Percentiles rank a stretch among this genome's conserved stretches.
Conservation (phyloP, 1,284 basidiomycete species). For the Mycosarcoma maydis region DNA sequence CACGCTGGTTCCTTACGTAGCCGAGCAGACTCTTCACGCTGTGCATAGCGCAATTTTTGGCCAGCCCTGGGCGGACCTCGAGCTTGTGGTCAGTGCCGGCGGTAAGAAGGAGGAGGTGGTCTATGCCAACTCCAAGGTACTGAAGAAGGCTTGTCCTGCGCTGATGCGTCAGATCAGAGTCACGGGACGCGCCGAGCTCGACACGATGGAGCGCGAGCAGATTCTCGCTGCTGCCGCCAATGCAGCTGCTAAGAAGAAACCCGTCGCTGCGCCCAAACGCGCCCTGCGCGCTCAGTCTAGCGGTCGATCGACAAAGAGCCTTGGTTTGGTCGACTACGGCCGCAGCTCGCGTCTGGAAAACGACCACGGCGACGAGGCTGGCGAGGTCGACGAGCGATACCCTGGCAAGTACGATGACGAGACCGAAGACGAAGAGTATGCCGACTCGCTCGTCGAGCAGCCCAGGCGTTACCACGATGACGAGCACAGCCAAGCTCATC, state of each 20-base stretch:
- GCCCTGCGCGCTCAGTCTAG: slow-evolving; percentile 10
- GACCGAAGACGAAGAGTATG: slow-evolving; percentile 15
- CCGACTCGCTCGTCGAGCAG: slow-evolving; percentile 25
- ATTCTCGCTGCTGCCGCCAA: slow-evolving; percentile 10
- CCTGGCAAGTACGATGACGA: slow-evolving; percentile 2
- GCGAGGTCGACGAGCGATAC: neutral
- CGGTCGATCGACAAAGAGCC: slow-evolving; percentile 27
- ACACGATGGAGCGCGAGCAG: slow-evolving; percentile 36
- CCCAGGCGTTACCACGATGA: slow-evolving; percentile 10
- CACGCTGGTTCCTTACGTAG: slow-evolving; percentile 34
- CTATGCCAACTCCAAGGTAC: slow-evolving; percentile 35
- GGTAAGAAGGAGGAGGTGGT: slow-evolving; percentile 31
- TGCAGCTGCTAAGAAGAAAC: slow-evolving; percentile 13
- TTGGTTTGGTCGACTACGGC: slow-evolving; percentile 20
- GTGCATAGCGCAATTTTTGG: slow-evolving; percentile 41
- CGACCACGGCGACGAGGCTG: slow-evolving; percentile 4
- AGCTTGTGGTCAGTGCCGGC: slow-evolving; percentile 28
- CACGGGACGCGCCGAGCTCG: slow-evolving; percentile 26
- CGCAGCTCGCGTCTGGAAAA: slow-evolving; percentile 17
- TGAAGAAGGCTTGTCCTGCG: slow-evolving; percentile 32
- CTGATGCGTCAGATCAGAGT: slow-evolving; percentile 32
- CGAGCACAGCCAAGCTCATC: slow-evolving; percentile 12
- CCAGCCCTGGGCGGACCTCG: slow-evolving; percentile 38
- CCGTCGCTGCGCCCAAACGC: slow-evolving; percentile 1
- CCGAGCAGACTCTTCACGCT: slow-evolving; percentile 40